Conservation (phyloP, 2,329 filamentous ascomycete species). For the Penicillium sp. region DNA sequence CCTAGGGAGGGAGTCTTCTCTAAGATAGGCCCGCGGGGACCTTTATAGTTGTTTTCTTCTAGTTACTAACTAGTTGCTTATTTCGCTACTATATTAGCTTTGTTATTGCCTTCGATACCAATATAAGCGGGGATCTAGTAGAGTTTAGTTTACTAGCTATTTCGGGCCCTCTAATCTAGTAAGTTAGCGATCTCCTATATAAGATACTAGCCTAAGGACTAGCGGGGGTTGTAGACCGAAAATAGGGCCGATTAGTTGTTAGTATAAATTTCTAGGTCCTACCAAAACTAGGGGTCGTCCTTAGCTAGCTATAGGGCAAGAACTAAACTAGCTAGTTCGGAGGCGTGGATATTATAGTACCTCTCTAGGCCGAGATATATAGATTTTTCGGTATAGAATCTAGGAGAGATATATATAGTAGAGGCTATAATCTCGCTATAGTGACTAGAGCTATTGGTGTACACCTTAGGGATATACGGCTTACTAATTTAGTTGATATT, state of each 20-base stretch:
- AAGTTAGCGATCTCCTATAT: neutral
- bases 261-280: constrained; percentile 1
- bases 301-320: constrained; percentile 2
- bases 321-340: constrained; percentile 1
- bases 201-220: constrained; percentile 6
- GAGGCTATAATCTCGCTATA: neutral
- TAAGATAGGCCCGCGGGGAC: too few relatives aligned
- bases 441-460: constrained; percentile 1
- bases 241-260: constrained; percentile 7
- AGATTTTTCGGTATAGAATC: constrained; percentile 1
- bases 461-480: too few relatives aligned
- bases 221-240: constrained; percentile 6
- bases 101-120: constrained; percentile 4
- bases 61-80: neutral
- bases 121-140: constrained; percentile 7
- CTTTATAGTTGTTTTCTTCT: constrained; percentile 1
- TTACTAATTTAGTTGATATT: constrained; percentile 5
- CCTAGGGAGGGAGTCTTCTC: too few relatives aligned
- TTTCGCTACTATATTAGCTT: constrained; percentile 1
- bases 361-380: neutral
- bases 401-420: neutral
- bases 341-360: constrained; percentile 3
- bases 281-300: neutral
- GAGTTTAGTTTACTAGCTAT: neutral
- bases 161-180: neutral